These are phyloP conservation scores for Lasiosphaeria miniovina DNA, from an alignment of 495 filamentous ascomycete species.

Conservation along the genomic window DNA sequence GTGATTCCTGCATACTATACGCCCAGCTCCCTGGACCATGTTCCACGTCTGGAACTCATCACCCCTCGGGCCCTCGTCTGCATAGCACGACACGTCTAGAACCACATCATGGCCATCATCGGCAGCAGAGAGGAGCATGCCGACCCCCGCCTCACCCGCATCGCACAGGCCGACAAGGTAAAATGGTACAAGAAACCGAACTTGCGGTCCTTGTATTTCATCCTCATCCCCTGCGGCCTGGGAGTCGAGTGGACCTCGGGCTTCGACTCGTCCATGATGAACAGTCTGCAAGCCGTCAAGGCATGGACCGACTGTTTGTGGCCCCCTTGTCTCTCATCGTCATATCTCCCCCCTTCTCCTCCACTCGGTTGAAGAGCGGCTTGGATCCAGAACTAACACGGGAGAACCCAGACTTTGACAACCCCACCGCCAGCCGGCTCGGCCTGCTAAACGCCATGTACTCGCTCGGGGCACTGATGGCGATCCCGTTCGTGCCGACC, in stretches of 20 bases:
- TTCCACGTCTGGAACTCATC: no score
- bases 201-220: constrained; percentile 57
- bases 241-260: constrained; percentile 67
- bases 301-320: constrained; percentile 37
- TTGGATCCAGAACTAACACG: not conserved
- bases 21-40: no score
- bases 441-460: constrained; percentile 41
- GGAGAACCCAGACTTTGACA: constrained; percentile 32
- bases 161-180: constrained; percentile 49
- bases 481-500: constrained; percentile 55
- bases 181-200: constrained; percentile 64
- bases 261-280: constrained; percentile 65
- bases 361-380: no score
- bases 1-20: no score
- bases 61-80: not conserved
- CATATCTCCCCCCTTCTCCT: no score
- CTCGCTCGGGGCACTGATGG: constrained; percentile 41
- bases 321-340: not conserved
- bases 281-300: constrained; percentile 57
- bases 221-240: constrained; percentile 61
- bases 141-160: constrained; percentile 41
- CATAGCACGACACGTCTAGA: not conserved
- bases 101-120: constrained; percentile 22
- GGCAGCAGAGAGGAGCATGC: constrained; percentile 25
- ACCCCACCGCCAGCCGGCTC: constrained; percentile 33